Evolutionary conservation across 345 rosid genomes (phyloP).

Genomic region (Cochlearia excelsa): DNA sequence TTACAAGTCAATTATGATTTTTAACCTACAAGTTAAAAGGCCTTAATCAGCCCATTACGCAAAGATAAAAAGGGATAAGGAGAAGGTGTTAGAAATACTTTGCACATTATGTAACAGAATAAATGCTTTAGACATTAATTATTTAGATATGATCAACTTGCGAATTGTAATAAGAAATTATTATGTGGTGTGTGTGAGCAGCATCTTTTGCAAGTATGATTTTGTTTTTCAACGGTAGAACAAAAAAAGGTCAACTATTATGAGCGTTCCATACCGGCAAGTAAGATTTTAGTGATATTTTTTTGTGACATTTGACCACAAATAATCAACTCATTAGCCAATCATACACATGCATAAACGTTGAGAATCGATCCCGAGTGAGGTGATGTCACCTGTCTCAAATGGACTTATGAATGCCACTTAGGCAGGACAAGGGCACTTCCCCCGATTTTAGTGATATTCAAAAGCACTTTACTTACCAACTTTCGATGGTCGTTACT

Average conservation of each 20-base stretch:
- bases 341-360: too few relatives aligned
- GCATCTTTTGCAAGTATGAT: constrained; percentile 3
- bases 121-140: neutral
- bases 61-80: too few relatives aligned
- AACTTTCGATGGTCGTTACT: constrained; percentile 15
- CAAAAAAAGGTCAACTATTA: neutral
- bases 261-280: neutral
- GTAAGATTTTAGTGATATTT: neutral
- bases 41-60: too few relatives aligned
- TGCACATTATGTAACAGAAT: neutral
- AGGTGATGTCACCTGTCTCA: too few relatives aligned
- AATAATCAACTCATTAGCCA: too few relatives aligned
- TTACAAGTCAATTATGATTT: too few relatives aligned
- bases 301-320: too few relatives aligned
- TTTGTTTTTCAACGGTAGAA: constrained; percentile 4
- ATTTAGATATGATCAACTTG: neutral
- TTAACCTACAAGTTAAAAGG: too few relatives aligned
- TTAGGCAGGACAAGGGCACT: too few relatives aligned
- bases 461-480: constrained; percentile 18
- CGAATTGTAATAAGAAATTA: neutral
- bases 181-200: neutral
- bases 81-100: neutral
- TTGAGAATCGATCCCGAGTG: too few relatives aligned
- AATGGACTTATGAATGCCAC: too few relatives aligned
- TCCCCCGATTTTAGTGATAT: too few relatives aligned